These are phyloP conservation scores for Tremella mesenterica DNA, from an alignment of 768 basidiomycete species.

Conservation along the genomic window DNA sequence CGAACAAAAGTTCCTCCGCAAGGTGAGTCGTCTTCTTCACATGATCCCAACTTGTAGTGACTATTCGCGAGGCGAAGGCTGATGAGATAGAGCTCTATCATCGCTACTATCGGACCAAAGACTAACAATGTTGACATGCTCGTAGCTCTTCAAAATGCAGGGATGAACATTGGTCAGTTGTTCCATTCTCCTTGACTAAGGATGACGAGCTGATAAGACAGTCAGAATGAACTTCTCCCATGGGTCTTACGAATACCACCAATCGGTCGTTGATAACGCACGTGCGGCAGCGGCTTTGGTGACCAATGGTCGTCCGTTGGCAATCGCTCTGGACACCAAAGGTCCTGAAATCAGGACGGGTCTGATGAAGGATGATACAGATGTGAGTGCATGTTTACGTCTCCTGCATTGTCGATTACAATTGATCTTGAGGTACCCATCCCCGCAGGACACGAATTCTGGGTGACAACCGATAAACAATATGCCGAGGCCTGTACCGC, in stretches of 20 bases:
- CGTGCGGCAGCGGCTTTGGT: conserved; percentile 67
- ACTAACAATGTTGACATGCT: conserved; percentile 86
- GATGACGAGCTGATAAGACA: conserved; percentile 38
- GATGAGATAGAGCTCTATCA: conserved; percentile 75
- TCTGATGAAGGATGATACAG: conserved; percentile 71
- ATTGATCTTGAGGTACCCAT: conserved; percentile 58
- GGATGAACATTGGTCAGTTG: conserved; percentile 89
- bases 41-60: neutral
- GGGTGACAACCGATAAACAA: conserved; percentile 71
- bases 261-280: conserved; percentile 97
- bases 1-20: conserved; percentile 77
- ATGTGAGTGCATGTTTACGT: conserved; percentile 52
- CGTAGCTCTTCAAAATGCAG: conserved; percentile 70
- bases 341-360: conserved; percentile 99
- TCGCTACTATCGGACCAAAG: conserved; percentile 99
- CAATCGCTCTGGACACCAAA: conserved; percentile 98
- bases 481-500: conserved; percentile 71
- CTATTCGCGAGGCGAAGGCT: no score
- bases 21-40: conserved; percentile 52
- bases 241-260: conserved; percentile 96
- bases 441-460: conserved; percentile 86
- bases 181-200: neutral
- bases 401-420: neutral
- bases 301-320: conserved; percentile 76
- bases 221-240: conserved; percentile 99